These are phyloP conservation scores for Dothiorella sarmentorum DNA, from an alignment of 2,329 filamentous ascomycete genomes.

Conservation along the genomic window DNA sequence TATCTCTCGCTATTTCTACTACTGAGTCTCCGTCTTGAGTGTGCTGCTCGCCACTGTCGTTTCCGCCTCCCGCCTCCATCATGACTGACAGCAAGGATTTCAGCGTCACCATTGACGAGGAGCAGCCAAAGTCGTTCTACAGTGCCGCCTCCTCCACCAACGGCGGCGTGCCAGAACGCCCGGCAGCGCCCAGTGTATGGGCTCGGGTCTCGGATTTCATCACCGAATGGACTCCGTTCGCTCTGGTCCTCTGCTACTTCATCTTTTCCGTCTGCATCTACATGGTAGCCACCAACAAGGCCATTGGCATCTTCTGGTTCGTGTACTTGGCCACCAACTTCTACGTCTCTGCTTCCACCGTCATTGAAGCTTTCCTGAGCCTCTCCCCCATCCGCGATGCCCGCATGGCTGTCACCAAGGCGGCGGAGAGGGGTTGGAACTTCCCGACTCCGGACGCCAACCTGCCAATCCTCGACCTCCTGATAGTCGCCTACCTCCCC, in stretches of 20 bases:
- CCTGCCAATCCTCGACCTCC: slow-evolving; percentile 44
- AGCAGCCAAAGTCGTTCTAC: slow-evolving; percentile 18
- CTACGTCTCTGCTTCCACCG: slow-evolving; percentile 43
- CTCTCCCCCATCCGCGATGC: slow-evolving; percentile 37
- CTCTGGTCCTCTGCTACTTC: slow-evolving; percentile 42
- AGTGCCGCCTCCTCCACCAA: slow-evolving; percentile 5
- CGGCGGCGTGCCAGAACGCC: slow-evolving; percentile 17
- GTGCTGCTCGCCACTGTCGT: slow-evolving; percentile 15
- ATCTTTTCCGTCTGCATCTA: slow-evolving; percentile 42
- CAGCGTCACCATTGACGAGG: slow-evolving; percentile 29
- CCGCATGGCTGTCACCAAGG: slow-evolving; percentile 35
- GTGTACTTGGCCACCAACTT: slow-evolving; percentile 45
- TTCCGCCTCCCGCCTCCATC: slow-evolving; percentile 9
- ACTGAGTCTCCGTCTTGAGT: background rate
- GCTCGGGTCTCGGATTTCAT: slow-evolving; percentile 28
- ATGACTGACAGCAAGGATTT: slow-evolving; percentile 30
- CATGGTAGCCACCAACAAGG: slow-evolving; percentile 36
- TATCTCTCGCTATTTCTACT: slow-evolving; percentile 18
- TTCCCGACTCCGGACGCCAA: slow-evolving; percentile 42
- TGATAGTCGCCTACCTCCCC: slow-evolving; percentile 51
- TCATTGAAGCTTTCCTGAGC: slow-evolving; percentile 42
- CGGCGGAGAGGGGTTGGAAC: slow-evolving; percentile 39
- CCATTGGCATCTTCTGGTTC: slow-evolving; percentile 44
- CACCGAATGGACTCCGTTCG: slow-evolving; percentile 42
- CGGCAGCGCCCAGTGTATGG: slow-evolving; percentile 2